These are phyloP conservation scores for Cladophialophora carrionii DNA, from an alignment of 2,329 filamentous ascomycete species.

Conservation along the genomic window DNA sequence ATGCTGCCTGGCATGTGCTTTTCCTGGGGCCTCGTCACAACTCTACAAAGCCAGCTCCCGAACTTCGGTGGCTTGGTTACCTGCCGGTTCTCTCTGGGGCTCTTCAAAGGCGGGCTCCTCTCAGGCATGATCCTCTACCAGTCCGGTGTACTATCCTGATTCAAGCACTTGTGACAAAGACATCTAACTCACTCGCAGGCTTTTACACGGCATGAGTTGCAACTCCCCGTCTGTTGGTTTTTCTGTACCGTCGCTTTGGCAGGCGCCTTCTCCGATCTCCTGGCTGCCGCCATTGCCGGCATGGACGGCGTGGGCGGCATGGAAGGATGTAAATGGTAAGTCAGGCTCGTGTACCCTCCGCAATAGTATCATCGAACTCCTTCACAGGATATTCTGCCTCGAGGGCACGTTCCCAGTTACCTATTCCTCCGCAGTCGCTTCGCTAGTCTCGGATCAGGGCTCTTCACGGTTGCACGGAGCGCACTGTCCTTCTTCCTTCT, in stretches of 20 bases:
- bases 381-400: slow-evolving; percentile 35
- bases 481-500: neutral
- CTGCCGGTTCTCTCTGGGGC: slow-evolving; percentile 64
- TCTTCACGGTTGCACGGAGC: slow-evolving; percentile 4
- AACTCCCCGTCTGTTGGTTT: slow-evolving; percentile 67
- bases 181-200: slow-evolving; percentile 41
- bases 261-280: slow-evolving; percentile 62
- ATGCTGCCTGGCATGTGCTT: slow-evolving; percentile 42
- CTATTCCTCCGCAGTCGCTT: no score
- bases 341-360: no score
- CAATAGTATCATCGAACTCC: no score
- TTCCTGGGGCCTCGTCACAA: slow-evolving; percentile 39
- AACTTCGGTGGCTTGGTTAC: slow-evolving; percentile 60
- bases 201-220: slow-evolving; percentile 66
- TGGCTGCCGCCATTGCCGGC: slow-evolving; percentile 50
- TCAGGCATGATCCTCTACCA: slow-evolving; percentile 71
- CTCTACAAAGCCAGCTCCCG: slow-evolving; percentile 53
- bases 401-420: neutral
- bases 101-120: slow-evolving; percentile 66
- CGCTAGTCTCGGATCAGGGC: neutral
- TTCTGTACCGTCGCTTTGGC: slow-evolving; percentile 69
- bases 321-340: slow-evolving; percentile 51
- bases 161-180: no score
- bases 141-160: slow-evolving; percentile 37
- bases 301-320: slow-evolving; percentile 61